These are phyloP conservation scores for Penicillium sp. DNA, from an alignment of 2,329 filamentous ascomycete genomes.

Conservation along the genomic window DNA sequence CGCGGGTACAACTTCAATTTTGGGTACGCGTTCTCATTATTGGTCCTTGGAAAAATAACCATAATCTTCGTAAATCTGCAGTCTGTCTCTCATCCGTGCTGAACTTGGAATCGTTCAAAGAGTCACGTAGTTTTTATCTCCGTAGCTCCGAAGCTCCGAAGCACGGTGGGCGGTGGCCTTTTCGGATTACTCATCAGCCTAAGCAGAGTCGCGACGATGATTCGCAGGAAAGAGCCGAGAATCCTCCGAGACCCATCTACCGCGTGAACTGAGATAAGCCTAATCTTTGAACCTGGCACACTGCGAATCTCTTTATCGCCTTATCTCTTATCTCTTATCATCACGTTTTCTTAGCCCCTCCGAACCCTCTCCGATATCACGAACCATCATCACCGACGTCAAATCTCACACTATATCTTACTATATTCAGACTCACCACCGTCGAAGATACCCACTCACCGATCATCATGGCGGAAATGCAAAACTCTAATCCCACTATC, in stretches of 20 bases:
- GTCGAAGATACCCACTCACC: not conserved
- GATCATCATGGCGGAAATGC: constrained; percentile 39
- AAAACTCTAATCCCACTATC: constrained; percentile 83
- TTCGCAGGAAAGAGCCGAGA: constrained; percentile 12
- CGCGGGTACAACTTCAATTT: not conserved
- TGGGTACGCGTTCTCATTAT: not conserved
- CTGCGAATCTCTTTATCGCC: not conserved
- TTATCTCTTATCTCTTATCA: constrained; percentile 3
- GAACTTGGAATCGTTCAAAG: not conserved
- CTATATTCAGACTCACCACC: not conserved
- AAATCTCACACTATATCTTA: not conserved
- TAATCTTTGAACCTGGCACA: not conserved
- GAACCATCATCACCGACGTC: not conserved
- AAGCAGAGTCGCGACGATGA: not conserved
- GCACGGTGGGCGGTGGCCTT: not conserved
- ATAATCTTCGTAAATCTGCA: not conserved
- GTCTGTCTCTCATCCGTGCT: not conserved
- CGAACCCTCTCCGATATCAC: not conserved
- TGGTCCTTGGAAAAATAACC: not conserved
- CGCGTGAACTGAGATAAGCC: constrained; percentile 16
- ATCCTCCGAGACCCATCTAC: constrained; percentile 6
- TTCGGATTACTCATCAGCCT: not conserved
- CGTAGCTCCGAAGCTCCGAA: not conserved
- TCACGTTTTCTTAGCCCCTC: constrained; percentile 9
- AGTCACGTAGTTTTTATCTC: not conserved